Conservation (phyloP, 345 rosid genomes). For the Turnera subulata region DNA sequence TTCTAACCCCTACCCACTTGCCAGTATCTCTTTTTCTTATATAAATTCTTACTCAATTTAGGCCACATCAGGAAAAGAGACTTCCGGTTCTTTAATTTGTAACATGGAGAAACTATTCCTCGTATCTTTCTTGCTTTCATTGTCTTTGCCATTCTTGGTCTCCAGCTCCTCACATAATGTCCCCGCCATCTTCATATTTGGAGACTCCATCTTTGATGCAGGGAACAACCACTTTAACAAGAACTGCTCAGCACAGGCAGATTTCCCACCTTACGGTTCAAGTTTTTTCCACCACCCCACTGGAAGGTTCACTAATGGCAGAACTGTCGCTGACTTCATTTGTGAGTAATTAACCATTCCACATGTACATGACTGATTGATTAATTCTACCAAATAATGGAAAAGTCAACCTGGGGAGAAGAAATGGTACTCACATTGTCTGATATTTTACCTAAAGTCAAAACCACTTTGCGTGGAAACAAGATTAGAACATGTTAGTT, state of each 20-base stretch:
- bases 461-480: no score
- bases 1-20: no score
- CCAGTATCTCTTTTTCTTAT: no score
- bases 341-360: conserved; percentile 37
- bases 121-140: background rate
- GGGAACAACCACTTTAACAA: conserved; percentile 64
- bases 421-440: no score
- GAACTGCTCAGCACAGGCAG: conserved; percentile 63
- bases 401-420: no score
- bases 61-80: background rate
- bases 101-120: conserved; percentile 6
- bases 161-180: conserved; percentile 25
- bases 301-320: conserved; percentile 71
- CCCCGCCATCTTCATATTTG: conserved; percentile 53
- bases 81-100: background rate
- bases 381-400: background rate
- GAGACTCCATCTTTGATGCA: conserved; percentile 65
- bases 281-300: conserved; percentile 59
- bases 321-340: conserved; percentile 60
- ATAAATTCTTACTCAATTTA: background rate
- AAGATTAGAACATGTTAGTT: no score
- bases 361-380: background rate
- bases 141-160: conserved; percentile 1
- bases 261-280: conserved; percentile 74
- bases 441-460: no score